Percentiles rank a stretch among this genome's conserved stretches.
These are phyloP conservation scores for Saksenaea vasiformis DNA, from an alignment of 371 early-diverging fungal genomes.

Conservation along the genomic window DNA sequence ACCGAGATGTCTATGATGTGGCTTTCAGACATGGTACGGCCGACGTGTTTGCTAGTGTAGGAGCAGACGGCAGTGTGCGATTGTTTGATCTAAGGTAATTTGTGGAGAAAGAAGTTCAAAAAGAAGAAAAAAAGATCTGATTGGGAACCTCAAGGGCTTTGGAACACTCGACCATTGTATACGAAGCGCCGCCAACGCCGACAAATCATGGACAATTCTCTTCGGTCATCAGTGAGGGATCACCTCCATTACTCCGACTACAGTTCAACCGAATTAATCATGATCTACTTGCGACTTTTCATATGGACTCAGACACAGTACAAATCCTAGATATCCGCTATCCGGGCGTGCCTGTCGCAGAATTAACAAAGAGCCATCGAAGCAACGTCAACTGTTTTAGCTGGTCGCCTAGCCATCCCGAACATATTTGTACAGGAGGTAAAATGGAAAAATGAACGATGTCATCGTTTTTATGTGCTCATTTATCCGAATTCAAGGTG, in stretches of 20 bases:
- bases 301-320: conserved; percentile 70
- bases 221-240: conserved; percentile 25
- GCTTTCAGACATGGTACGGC: conserved; percentile 81
- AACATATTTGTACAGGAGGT: conserved; percentile 72
- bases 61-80: conserved; percentile 94
- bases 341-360: conserved; percentile 79
- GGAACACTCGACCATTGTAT: conserved; percentile 95
- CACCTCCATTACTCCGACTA: conserved; percentile 77
- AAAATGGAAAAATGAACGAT: conserved; percentile 15
- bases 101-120: background rate
- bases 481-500: conserved; percentile 37
- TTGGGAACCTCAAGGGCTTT: conserved; percentile 48
- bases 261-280: conserved; percentile 84
- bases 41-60: conserved; percentile 94
- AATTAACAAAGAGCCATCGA: conserved; percentile 71
- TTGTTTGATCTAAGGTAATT: conserved; percentile 89
- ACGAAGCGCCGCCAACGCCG: conserved; percentile 76
- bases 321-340: conserved; percentile 84
- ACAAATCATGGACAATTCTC: conserved; percentile 29
- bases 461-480: background rate
- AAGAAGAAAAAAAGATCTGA: background rate
- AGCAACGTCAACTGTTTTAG: conserved; percentile 65
- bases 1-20: conserved; percentile 95
- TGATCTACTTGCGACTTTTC: conserved; percentile 86
- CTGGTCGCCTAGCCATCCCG: conserved; percentile 73